Conservation (phyloP, 2,329 filamentous ascomycete species). For the Arthrobotrys megalospora region DNA sequence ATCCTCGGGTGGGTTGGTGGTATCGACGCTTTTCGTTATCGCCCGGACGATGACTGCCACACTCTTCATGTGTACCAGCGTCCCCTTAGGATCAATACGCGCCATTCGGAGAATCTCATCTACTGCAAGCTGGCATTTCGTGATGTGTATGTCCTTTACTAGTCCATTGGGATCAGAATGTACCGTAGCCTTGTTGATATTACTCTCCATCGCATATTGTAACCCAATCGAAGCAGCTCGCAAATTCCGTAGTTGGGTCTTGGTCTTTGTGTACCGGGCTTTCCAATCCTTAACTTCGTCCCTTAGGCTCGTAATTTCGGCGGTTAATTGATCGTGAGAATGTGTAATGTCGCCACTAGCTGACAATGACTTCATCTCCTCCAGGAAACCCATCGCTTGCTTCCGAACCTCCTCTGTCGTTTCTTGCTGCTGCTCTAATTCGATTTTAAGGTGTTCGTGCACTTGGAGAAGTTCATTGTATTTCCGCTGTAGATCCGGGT, state of each 20-base stretch:
- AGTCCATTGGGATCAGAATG: constrained; percentile 81
- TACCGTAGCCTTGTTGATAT: constrained; percentile 78
- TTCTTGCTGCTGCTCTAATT: constrained; percentile 79
- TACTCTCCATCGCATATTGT: constrained; percentile 67
- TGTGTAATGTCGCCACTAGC: constrained; percentile 84
- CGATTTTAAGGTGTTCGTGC: constrained; percentile 77
- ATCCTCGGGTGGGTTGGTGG: constrained; percentile 70
- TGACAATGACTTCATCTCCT: constrained; percentile 90
- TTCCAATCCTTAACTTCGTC: constrained; percentile 91
- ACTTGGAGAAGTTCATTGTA: constrained; percentile 72
- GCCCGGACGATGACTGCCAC: constrained; percentile 86
- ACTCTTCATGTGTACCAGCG: constrained; percentile 87
- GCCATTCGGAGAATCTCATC: constrained; percentile 88
- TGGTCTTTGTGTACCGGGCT: constrained; percentile 86
- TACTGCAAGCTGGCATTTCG: constrained; percentile 93
- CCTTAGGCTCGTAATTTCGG: constrained; percentile 82
- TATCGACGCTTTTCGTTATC: constrained; percentile 85
- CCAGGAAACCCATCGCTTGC: constrained; percentile 85
- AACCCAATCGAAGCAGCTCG: constrained; percentile 83
- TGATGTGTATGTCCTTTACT: constrained; percentile 92
- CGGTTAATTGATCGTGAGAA: constrained; percentile 83
- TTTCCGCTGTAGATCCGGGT: constrained; percentile 76
- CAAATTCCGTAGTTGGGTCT: constrained; percentile 86
- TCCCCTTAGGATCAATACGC: constrained; percentile 79
- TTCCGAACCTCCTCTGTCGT: constrained; percentile 87